Percentiles rank a stretch among this genome's conserved stretches.
Evolutionary conservation across 495 filamentous ascomycete genomes (phyloP).

Genomic region (Aspergillus baeticus): DNA sequence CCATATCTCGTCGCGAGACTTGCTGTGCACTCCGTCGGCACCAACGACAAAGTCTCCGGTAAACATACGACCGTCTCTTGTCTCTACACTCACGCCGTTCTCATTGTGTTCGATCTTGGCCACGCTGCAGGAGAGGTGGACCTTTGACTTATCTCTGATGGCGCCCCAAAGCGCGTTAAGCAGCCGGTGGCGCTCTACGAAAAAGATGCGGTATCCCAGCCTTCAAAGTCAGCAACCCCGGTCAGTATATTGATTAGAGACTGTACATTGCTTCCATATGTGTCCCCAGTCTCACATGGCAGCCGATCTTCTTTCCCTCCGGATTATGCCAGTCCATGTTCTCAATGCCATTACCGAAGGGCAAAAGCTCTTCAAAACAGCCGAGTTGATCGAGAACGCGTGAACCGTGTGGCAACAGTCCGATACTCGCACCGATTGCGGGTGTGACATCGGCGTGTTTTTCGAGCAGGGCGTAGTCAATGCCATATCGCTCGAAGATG

Average conservation of each 20-base stretch:
- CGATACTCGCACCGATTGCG: slow-evolving; percentile 42
- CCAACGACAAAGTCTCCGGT: slow-evolving; percentile 47
- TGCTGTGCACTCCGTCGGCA: slow-evolving; percentile 51
- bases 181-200: slow-evolving; percentile 33
- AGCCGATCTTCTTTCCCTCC: neutral
- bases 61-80: slow-evolving; percentile 35
- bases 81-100: slow-evolving; percentile 29
- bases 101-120: slow-evolving; percentile 24
- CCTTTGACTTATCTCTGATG: slow-evolving; percentile 30
- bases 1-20: slow-evolving; percentile 38
- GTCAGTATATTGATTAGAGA: slow-evolving; percentile 1
- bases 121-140: slow-evolving; percentile 33
- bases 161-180: slow-evolving; percentile 31
- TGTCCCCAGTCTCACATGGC: neutral
- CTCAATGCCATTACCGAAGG: neutral
- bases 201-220: slow-evolving; percentile 24
- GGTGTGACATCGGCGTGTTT: slow-evolving; percentile 33
- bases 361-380: slow-evolving; percentile 24
- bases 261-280: slow-evolving; percentile 4
- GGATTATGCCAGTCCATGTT: neutral
- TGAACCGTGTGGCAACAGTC: slow-evolving; percentile 29
- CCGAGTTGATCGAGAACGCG: slow-evolving; percentile 52
- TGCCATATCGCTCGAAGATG: slow-evolving; percentile 39
- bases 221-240: slow-evolving; percentile 11
- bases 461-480: slow-evolving; percentile 55